These are phyloP conservation scores for Arthroderma sp. DNA, from an alignment of 2,329 filamentous ascomycete species.

Conservation along the genomic window DNA sequence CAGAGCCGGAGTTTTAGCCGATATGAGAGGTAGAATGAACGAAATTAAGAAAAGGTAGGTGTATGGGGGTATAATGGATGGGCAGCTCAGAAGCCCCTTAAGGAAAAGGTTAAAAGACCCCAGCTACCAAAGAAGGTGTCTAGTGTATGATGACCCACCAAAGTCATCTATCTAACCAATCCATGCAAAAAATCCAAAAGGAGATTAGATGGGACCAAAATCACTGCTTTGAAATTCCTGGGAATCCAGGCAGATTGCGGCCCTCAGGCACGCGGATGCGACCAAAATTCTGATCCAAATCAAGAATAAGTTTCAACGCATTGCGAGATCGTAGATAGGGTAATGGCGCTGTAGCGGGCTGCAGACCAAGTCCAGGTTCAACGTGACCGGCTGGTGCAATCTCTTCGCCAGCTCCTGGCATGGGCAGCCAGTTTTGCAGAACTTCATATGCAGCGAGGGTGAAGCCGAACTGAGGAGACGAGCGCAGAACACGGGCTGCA, in stretches of 20 bases:
- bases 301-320: constrained; percentile 87
- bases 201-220: neutral
- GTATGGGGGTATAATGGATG: neutral
- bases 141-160: too few species aligned
- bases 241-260: constrained; percentile 9
- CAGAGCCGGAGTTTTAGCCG: too few species aligned
- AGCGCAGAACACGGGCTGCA: constrained; percentile 84
- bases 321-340: constrained; percentile 67
- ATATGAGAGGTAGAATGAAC: neutral
- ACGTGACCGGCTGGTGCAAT: constrained; percentile 46
- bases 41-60: neutral
- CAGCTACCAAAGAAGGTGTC: neutral
- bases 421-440: constrained; percentile 65
- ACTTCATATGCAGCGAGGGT: constrained; percentile 93
- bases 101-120: neutral
- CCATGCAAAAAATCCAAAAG: neutral
- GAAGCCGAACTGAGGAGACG: constrained; percentile 95
- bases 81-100: neutral
- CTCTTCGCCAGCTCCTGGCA: constrained; percentile 50
- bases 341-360: constrained; percentile 49
- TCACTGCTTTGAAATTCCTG: constrained; percentile 8
- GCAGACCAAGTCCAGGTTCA: constrained; percentile 50
- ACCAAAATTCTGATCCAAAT: constrained; percentile 88
- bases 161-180: too few species aligned
- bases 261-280: constrained; percentile 46